These are phyloP conservation scores for Logfia minima DNA, from an alignment of 129 eudicot genomes.

Conservation along the genomic window DNA sequence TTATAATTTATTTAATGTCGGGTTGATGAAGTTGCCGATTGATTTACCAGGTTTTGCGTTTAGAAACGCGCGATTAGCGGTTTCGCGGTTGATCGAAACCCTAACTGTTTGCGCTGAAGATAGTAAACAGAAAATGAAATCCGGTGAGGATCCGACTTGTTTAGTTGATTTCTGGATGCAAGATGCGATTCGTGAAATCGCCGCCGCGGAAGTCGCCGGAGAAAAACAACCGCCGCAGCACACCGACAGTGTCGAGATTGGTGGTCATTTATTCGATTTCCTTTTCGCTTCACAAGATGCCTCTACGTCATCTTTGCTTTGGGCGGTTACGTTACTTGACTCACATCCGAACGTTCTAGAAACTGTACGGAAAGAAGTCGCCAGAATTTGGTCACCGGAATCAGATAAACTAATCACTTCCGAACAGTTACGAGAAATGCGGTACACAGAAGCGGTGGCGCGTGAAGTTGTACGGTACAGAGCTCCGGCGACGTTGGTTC, in stretches of 20 bases:
- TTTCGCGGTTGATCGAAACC: constrained; percentile 49
- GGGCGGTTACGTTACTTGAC: constrained; percentile 75
- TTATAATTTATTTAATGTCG: constrained; percentile 71
- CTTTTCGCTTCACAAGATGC: constrained; percentile 88
- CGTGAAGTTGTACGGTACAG: constrained; percentile 61
- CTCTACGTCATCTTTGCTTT: constrained; percentile 77
- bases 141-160: constrained; percentile 55
- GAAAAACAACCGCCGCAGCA: constrained; percentile 37
- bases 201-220: constrained; percentile 30
- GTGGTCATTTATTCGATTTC: constrained; percentile 77
- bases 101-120: constrained; percentile 58
- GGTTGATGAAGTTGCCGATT: constrained; percentile 68
- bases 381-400: constrained; percentile 55
- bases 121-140: constrained; percentile 51
- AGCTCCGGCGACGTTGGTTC: constrained; percentile 86
- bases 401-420: constrained; percentile 39
- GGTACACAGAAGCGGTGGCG: constrained; percentile 85
- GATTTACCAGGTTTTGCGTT: constrained; percentile 80
- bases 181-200: constrained; percentile 47
- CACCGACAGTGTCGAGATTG: constrained; percentile 42
- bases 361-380: constrained; percentile 55
- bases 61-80: constrained; percentile 67
- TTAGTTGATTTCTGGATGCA: constrained; percentile 89
- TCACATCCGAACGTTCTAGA: constrained; percentile 59
- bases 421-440: constrained; percentile 66